Conservation (phyloP, 768 basidiomycete genomes). For the Candolleomyces efflorescens region DNA sequence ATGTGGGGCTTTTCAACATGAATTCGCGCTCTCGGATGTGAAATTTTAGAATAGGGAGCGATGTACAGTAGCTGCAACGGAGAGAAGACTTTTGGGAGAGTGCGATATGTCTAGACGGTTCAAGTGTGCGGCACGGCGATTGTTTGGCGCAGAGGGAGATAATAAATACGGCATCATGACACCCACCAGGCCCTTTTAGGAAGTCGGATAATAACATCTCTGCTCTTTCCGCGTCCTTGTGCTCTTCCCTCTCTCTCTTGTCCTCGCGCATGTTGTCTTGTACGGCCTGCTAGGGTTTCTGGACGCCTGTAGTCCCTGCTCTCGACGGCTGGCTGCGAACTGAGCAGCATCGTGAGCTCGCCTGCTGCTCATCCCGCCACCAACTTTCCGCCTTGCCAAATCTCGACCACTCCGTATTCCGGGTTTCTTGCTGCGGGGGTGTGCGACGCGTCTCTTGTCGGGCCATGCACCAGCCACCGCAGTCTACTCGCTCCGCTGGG, state of each 20-base stretch:
- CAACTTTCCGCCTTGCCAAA: no score
- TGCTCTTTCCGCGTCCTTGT: background rate
- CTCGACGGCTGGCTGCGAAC: no score
- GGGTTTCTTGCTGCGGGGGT: background rate
- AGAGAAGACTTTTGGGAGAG: background rate
- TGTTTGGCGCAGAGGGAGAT: slow-evolving; percentile 6
- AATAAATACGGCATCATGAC: slow-evolving; percentile 1
- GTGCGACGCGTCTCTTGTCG: background rate
- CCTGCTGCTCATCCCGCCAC: no score
- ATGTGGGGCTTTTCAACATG: slow-evolving; percentile 17
- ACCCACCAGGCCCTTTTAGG: background rate
- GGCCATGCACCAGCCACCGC: slow-evolving; percentile 7
- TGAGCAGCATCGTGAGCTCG: no score
- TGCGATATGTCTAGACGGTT: background rate
- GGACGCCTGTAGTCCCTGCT: no score
- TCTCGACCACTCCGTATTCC: background rate
- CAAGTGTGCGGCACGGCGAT: background rate
- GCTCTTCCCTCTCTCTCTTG: background rate
- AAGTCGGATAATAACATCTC: background rate
- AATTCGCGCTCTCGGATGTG: slow-evolving; percentile 8
- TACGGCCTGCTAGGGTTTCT: no score
- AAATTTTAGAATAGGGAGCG: background rate
- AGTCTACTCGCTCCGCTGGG: slow-evolving; percentile 9
- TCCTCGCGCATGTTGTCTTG: no score
- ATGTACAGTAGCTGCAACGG: background rate